Evolutionary conservation across 108 stramenopile species (phyloP), one percentile per base, ranked within the genome.

Genomic region (Cyclotella kingstonii): DNA sequence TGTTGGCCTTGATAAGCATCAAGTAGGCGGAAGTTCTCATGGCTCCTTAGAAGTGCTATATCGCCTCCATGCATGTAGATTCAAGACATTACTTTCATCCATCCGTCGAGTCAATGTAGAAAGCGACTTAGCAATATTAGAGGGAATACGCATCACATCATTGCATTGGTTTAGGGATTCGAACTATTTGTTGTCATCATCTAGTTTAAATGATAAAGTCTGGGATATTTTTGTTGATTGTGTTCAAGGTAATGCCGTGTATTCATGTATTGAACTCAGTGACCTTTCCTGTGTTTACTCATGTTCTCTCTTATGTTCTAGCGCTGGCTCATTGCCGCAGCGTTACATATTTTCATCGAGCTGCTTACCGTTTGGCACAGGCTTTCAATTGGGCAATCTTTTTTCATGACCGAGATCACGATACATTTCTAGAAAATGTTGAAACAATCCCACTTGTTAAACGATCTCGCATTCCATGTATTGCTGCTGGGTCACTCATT

Each of bases 341-440:
- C 87, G 84, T 49, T 80, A 86, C n/a, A 51, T 48, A 62, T 35
- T 94, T 91, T 60, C 93, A 94, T 61, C 87, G 93, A 10, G 86
- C 89, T 11, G 86, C 85, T 0, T 94, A 84, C 44, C 76, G 89
- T 15, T 73, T 89, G 52, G 82, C 86, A 8, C 88, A 90, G 58
- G 93, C 93, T 14, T 55, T 87, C 18, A 81, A 82, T 65, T 94
- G 87, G 84, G 84, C 89, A 5, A 89, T 89, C 17, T 64, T 83
- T 3, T 59, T 93, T 41, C 60, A 79, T 36, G 66, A 90, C 51
- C 89, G 85, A 30, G 19, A 67, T 38, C 34, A 48, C 15, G 50
- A 41, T 30, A 27, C 52, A 27, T 44, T 10, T 15, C 15, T 55
- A 31, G 79, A 74, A 41, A 89, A 84, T 41, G 51, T 66, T 9